A percentile compares a stretch with the other conserved stretches of the same genome.
phyloP scores from a whole-genome alignment of 2,329 filamentous ascomycete genomes.

The Ascochyta koolunga region DNA sequence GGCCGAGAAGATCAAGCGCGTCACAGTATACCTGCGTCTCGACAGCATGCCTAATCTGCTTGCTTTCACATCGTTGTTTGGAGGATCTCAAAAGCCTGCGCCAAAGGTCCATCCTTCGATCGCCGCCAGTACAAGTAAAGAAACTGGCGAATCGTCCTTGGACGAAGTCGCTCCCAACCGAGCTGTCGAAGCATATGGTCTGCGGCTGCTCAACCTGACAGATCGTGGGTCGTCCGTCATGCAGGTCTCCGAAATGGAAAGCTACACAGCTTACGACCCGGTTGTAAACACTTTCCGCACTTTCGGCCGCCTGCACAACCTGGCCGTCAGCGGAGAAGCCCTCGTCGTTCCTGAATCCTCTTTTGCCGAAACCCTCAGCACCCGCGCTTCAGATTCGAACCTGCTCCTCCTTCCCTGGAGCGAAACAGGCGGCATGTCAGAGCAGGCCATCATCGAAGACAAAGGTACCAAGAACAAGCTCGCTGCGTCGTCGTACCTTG shows the following conservation, averaged over 20 bases:
- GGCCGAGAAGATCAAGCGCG: conserved; percentile 60
- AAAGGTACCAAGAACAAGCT: conserved; percentile 66
- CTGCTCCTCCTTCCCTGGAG: conserved; percentile 89
- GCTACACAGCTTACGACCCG: conserved; percentile 70
- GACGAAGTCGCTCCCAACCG: conserved; percentile 42
- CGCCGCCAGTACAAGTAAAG: conserved; percentile 30
- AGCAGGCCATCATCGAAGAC: conserved; percentile 60
- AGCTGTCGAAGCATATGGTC: conserved; percentile 76
- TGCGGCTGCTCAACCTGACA: conserved; percentile 85
- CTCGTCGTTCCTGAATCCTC: conserved; percentile 77
- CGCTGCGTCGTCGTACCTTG: conserved; percentile 67
- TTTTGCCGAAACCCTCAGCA: conserved; percentile 78
- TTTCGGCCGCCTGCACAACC: conserved; percentile 82
- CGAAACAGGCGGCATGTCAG: conserved; percentile 76
- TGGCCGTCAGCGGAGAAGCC: conserved; percentile 81
- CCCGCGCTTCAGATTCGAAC: conserved; percentile 65
- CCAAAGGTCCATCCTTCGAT: conserved; percentile 48
- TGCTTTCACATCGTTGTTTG: conserved; percentile 79
- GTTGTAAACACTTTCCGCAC: conserved; percentile 91
- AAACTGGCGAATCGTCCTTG: conserved; percentile 25
- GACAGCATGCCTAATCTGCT: conserved; percentile 85
- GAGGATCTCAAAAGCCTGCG: conserved; percentile 56
- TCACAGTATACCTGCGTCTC: conserved; percentile 82
- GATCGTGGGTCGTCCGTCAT: conserved; percentile 95
- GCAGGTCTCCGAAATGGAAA: conserved; percentile 84